Evolutionary conservation across 2,329 filamentous ascomycete genomes (phyloP), one percentile per base, ranked within the genome.

Genomic region (Teratosphaeria viscida): DNA sequence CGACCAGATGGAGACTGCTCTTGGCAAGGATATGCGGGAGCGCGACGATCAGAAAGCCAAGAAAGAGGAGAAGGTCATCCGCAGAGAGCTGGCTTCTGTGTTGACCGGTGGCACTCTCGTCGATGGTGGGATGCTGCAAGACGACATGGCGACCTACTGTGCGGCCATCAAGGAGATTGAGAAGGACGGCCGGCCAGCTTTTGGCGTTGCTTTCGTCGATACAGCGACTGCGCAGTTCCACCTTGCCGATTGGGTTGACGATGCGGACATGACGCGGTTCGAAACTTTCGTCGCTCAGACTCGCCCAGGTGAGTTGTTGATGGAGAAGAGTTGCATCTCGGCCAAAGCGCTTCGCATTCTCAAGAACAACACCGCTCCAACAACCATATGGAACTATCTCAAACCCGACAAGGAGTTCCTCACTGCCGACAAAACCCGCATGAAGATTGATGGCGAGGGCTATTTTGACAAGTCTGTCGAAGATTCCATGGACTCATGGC

Each of bases 21-120:
- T 99, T 8, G 92, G 87, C 60, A 99, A 99, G 72, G 92, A 99
- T 74, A 97, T 99, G 94, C 87, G 94, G n/a, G 94, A 99, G 74
- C 84, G 92, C 43, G 89, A 88, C 63, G 82, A 73, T 43, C 79
- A 79, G 61, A 66, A 73, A 26, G 77, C 77, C 55, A 88, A 86
- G 68, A 79, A 82, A 73, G 87, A 86, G 37, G 92, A 96, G 73
- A 96, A 97, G 74, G 86, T 99, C 67, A 99, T 99, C 67, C 87
- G 85, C 54, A 85, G 94, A 71, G 91, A 99, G 73, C 79, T 99
- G 39, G 87, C 92, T 1, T 94, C 90, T 67, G 90, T 99, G 12
- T 80, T 99, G 32, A 99, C 94, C 0, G 86, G 87, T 6, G 94
- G 94, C 35, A 99, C 94, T 0, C 82, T 99, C 1, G 92, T 99